Evolutionary conservation across 192 early-diverging fungal species (phyloP).

Genomic region (Entomortierella lignicola): DNA sequence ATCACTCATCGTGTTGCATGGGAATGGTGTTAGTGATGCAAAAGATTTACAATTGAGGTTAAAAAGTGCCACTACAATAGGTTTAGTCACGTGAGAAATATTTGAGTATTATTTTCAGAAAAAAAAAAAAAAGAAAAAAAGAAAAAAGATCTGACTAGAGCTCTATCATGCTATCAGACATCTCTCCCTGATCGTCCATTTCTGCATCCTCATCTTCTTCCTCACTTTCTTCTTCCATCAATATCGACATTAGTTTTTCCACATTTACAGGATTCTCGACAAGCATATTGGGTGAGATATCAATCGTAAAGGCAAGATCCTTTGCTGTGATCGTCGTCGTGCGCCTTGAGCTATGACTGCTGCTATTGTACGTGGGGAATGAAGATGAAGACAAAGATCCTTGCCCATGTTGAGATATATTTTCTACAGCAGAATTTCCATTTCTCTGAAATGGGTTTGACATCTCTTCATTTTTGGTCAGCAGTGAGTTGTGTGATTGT

Average conservation of each 20-base stretch:
- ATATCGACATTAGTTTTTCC: slow-evolving; percentile 61
- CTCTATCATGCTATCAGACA: slow-evolving; percentile 40
- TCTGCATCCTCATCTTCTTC: slow-evolving; percentile 59
- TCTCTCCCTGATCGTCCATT: slow-evolving; percentile 48
- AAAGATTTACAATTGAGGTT: no score
- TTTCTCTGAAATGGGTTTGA: not conserved
- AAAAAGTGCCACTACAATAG: no score
- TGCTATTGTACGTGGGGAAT: slow-evolving; percentile 25
- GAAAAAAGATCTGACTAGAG: not conserved
- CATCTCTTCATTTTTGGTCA: not conserved
- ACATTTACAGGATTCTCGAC: slow-evolving; percentile 73
- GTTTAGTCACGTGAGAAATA: no score
- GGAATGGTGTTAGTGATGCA: not conserved
- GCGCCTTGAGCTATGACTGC: slow-evolving; percentile 13
- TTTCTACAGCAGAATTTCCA: not conserved
- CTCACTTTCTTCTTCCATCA: slow-evolving; percentile 64
- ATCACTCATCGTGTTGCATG: slow-evolving; percentile 20
- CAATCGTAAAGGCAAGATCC: slow-evolving; percentile 74
- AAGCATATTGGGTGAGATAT: slow-evolving; percentile 70
- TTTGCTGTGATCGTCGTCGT: slow-evolving; percentile 58
- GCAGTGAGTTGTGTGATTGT: slow-evolving; percentile 4
- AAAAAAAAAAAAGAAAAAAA: not conserved
- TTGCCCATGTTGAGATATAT: slow-evolving; percentile 47
- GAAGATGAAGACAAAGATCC: not conserved
- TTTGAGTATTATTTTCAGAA: not conserved